These are phyloP conservation scores for Nothophaeocryptopus gaeumannii DNA, from an alignment of 2,329 filamentous ascomycete species.

Conservation along the genomic window DNA sequence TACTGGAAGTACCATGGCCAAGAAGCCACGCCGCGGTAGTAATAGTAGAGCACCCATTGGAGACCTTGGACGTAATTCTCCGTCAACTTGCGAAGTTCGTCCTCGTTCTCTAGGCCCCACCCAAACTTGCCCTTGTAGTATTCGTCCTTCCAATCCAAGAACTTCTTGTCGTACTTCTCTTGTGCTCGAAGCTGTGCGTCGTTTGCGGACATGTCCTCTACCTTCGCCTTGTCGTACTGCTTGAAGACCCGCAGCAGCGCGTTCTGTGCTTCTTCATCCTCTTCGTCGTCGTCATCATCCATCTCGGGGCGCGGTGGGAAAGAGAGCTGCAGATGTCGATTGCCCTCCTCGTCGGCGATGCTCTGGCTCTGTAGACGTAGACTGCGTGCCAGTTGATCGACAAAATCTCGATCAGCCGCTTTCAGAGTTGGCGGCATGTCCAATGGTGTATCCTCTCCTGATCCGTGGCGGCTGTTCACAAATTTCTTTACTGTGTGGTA, in stretches of 20 bases:
- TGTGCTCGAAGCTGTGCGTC: constrained; percentile 77
- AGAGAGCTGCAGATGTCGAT: constrained; percentile 63
- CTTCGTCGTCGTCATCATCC: constrained; percentile 61
- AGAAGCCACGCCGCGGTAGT: constrained; percentile 93
- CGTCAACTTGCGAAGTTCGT: constrained; percentile 74
- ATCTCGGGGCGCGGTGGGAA: constrained; percentile 53
- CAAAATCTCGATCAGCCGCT: constrained; percentile 86
- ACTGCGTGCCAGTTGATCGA: constrained; percentile 76
- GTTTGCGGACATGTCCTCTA: constrained; percentile 74
- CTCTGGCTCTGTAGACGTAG: constrained; percentile 66
- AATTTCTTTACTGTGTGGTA: constrained; percentile 81
- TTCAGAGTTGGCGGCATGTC: constrained; percentile 71
- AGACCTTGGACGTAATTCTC: constrained; percentile 97
- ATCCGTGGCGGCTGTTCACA: constrained; percentile 63
- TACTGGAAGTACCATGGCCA: constrained; percentile 99
- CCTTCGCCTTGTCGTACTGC: constrained; percentile 84
- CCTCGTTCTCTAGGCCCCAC: constrained; percentile 78
- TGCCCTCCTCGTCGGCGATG: constrained; percentile 61
- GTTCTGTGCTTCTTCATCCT: constrained; percentile 79
- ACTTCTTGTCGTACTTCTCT: constrained; percentile 84
- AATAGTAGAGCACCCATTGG: constrained; percentile 98
- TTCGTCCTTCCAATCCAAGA: constrained; percentile 86
- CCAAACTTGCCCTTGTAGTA: constrained; percentile 91
- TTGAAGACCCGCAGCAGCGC: constrained; percentile 83
- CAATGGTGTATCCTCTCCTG: constrained; percentile 55